Evolutionary conservation across 257 asterid genomes (phyloP).

Genomic region (Primulina huaijiensis): DNA sequence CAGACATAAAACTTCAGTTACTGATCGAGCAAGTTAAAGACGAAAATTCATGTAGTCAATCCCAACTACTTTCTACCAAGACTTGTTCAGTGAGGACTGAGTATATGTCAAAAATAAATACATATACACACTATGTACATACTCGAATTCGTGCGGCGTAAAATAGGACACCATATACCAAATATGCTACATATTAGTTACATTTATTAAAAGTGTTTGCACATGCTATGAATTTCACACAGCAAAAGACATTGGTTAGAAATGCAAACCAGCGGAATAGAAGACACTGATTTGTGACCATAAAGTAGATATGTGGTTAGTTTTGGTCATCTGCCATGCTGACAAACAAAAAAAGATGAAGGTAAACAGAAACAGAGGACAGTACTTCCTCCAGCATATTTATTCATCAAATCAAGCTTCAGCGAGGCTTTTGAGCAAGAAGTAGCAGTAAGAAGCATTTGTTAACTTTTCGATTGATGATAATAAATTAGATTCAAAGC

Average conservation of each 20-base stretch:
- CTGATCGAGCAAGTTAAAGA: not conserved
- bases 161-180: not conserved
- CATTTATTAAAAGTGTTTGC: constrained; percentile 12
- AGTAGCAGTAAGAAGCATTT: not conserved
- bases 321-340: constrained; percentile 15
- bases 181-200: not conserved
- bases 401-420: constrained; percentile 19
- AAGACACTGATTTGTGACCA: constrained; percentile 13
- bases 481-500: constrained; percentile 16
- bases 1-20: constrained; percentile 12
- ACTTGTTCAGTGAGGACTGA: not conserved
- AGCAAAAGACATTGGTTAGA: constrained; percentile 7
- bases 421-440: constrained; percentile 15
- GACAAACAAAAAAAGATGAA: constrained; percentile 15
- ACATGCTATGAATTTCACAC: not conserved
- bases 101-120: too few relatives aligned
- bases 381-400: constrained; percentile 15
- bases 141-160: not conserved
- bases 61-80: not conserved
- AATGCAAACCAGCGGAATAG: constrained; percentile 14
- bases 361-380: constrained; percentile 6
- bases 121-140: not conserved
- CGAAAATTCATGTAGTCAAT: constrained; percentile 5
- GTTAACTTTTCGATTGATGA: constrained; percentile 14
- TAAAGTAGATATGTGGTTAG: not conserved